These are phyloP conservation scores for Colletotrichum liriopes DNA, from an alignment of 2,329 filamentous ascomycete genomes.

Conservation along the genomic window DNA sequence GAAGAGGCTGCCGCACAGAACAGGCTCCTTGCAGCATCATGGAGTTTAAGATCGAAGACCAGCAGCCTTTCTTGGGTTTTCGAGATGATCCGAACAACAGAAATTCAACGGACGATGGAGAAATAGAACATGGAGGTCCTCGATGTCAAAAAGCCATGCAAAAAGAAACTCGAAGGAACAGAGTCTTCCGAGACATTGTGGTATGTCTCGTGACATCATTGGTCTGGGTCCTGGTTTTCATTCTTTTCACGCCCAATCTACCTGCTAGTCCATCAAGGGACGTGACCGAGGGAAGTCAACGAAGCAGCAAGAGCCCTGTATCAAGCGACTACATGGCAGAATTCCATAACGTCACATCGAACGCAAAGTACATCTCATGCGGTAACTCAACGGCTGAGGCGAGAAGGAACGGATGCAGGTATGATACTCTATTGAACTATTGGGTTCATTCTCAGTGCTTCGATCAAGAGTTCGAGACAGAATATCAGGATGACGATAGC, in stretches of 20 bases:
- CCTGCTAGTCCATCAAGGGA: not conserved
- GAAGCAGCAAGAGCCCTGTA: too few species aligned
- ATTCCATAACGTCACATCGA: slow-evolving; percentile 45
- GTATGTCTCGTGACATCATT: slow-evolving; percentile 43
- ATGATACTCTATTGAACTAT: slow-evolving; percentile 48
- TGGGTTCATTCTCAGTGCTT: slow-evolving; percentile 47
- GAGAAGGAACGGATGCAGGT: slow-evolving; percentile 42
- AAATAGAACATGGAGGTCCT: not conserved
- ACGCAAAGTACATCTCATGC: slow-evolving; percentile 43
- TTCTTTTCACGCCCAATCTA: slow-evolving; percentile 25
- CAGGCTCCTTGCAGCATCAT: not conserved
- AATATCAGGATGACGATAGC: slow-evolving; percentile 48
- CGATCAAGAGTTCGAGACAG: slow-evolving; percentile 46
- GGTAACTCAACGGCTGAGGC: slow-evolving; percentile 45
- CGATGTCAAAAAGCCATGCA: not conserved
- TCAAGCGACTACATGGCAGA: not conserved
- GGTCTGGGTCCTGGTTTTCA: slow-evolving; percentile 43
- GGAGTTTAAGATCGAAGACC: slow-evolving; percentile 24
- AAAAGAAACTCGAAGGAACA: slow-evolving; percentile 8
- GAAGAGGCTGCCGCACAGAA: not conserved
- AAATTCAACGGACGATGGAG: not conserved
- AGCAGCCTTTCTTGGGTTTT: slow-evolving; percentile 36
- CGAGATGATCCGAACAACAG: slow-evolving; percentile 11
- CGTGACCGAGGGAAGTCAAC: not conserved
- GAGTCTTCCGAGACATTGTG: slow-evolving; percentile 10